These are phyloP conservation scores for Fusarium anguioides DNA, from an alignment of 2,329 filamentous ascomycete species.

Conservation along the genomic window DNA sequence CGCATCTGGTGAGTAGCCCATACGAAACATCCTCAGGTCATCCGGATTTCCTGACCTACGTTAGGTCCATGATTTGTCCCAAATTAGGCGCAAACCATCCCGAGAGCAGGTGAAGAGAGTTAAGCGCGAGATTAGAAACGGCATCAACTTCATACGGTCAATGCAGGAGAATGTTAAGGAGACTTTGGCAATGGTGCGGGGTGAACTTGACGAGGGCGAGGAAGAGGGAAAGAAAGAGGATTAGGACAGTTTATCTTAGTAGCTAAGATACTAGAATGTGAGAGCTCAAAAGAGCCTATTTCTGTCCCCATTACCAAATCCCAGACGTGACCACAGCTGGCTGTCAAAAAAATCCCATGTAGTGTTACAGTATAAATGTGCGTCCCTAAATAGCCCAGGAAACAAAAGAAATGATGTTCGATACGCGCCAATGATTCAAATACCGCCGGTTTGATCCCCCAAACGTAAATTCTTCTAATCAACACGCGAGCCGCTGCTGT, in stretches of 20 bases:
- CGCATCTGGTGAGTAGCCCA: neutral
- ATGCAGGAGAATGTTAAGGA: neutral
- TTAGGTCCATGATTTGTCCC: neutral
- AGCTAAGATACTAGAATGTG: neutral
- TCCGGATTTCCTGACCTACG: neutral
- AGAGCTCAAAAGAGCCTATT: neutral
- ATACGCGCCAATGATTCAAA: neutral
- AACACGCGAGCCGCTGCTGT: constrained; percentile 56
- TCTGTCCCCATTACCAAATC: neutral
- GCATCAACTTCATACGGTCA: neutral
- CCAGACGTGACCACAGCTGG: neutral
- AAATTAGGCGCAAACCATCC: neutral
- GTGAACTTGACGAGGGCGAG: neutral
- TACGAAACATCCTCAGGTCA: neutral
- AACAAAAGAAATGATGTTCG: constrained; percentile 1
- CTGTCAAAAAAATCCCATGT: neutral
- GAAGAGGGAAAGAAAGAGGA: neutral
- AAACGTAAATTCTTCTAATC: neutral
- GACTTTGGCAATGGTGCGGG: neutral
- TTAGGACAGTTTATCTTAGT: neutral
- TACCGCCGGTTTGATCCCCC: neutral
- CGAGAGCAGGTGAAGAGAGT: neutral
- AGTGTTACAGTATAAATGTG: neutral
- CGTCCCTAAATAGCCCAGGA: constrained; percentile 16
- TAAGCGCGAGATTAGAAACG: neutral